These are phyloP conservation scores for Asclepias syriaca DNA, from an alignment of 257 asterid genomes.

Conservation along the genomic window DNA sequence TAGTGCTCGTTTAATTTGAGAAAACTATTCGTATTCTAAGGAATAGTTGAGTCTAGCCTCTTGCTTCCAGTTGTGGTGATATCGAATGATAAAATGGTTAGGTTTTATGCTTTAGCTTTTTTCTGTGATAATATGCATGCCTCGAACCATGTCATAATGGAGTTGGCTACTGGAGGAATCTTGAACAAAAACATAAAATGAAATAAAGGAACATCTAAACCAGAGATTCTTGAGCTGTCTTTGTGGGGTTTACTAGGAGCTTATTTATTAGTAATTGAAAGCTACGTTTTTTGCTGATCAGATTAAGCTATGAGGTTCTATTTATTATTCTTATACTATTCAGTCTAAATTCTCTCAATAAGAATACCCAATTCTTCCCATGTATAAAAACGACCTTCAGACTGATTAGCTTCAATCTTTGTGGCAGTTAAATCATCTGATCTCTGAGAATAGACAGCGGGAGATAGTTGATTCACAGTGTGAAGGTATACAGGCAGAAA, in stretches of 20 bases:
- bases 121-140: background rate
- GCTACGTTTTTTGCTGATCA: background rate
- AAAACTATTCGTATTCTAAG: background rate
- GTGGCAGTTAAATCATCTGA: constrained; percentile 70
- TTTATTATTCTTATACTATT: background rate
- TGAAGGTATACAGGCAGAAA: constrained; percentile 70
- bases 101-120: background rate
- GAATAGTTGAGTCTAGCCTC: background rate
- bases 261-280: background rate
- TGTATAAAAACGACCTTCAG: background rate
- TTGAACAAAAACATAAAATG: background rate
- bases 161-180: background rate
- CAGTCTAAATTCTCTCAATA: background rate
- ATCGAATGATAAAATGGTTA: background rate
- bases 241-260: background rate
- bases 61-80: background rate
- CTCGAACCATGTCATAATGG: background rate
- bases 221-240: background rate
- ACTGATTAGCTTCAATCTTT: background rate
- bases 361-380: background rate
- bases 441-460: constrained; percentile 65
- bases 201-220: background rate
- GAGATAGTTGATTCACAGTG: constrained; percentile 78
- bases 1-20: background rate
- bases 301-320: background rate